These are phyloP conservation scores for Mucor saturninus DNA, from an alignment of 371 early-diverging fungal genomes.

Conservation along the genomic window DNA sequence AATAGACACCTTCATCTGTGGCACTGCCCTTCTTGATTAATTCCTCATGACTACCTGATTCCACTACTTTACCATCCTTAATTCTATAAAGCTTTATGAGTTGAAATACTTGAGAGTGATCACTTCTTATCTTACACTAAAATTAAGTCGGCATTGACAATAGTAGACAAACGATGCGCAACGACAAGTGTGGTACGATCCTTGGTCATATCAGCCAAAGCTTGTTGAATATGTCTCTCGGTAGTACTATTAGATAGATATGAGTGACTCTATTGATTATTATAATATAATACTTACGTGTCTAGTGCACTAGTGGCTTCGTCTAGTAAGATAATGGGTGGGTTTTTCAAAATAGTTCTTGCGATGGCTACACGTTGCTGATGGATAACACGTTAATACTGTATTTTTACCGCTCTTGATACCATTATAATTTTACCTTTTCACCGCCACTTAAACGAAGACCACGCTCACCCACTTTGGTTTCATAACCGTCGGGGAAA, in stretches of 20 bases:
- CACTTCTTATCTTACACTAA: conserved; percentile 44
- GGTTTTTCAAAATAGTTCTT: conserved; percentile 50
- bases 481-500: conserved; percentile 84
- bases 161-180: conserved; percentile 86
- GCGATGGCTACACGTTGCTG: conserved; percentile 62
- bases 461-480: conserved; percentile 94
- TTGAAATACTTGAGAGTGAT: not conserved
- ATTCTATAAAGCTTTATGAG: conserved; percentile 23
- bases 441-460: conserved; percentile 90
- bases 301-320: conserved; percentile 70
- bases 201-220: conserved; percentile 62
- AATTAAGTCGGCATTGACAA: conserved; percentile 74
- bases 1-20: conserved; percentile 57
- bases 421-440: conserved; percentile 50
- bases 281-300: conserved; percentile 27
- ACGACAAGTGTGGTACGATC: conserved; percentile 91
- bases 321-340: conserved; percentile 46
- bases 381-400: not conserved
- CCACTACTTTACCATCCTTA: conserved; percentile 77
- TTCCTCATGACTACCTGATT: conserved; percentile 82
- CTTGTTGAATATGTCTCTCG: conserved; percentile 77
- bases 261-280: not conserved
- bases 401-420: conserved; percentile 44
- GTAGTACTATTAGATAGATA: conserved; percentile 53
- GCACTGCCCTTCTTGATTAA: conserved; percentile 51